phyloP scores from a whole-genome alignment of 78 protist genomes.

The Dictyostelium purpureum region DNA sequence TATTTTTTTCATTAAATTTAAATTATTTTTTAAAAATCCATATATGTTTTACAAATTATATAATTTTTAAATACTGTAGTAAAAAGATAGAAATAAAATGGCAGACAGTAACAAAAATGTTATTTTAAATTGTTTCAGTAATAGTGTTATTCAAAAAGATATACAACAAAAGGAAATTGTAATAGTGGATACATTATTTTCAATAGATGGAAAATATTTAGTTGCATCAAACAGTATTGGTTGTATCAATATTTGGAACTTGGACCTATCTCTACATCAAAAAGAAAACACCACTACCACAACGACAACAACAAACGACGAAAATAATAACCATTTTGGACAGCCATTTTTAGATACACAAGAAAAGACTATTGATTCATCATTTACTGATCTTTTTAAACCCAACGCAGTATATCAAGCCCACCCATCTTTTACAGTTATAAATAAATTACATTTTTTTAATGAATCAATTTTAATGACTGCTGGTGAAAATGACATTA shows the following conservation, averaged over 20 bases:
- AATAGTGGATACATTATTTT: constrained; percentile 6
- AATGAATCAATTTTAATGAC: constrained; percentile 17
- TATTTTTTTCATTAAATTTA: neutral
- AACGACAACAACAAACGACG: neutral
- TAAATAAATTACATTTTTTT: constrained; percentile 28
- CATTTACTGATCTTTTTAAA: neutral
- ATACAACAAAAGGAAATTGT: constrained; percentile 46
- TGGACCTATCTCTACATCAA: neutral
- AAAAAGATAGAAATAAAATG: neutral
- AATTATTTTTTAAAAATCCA: neutral
- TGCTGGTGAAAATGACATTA: constrained; percentile 42
- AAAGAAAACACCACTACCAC: neutral
- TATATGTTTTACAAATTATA: too few relatives aligned
- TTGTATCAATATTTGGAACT: constrained; percentile 49
- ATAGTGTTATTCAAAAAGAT: neutral
- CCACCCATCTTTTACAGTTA: neutral
- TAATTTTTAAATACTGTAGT: neutral
- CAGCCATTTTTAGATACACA: neutral
- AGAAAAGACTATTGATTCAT: neutral
- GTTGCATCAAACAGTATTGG: constrained; percentile 48
- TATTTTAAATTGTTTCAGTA: neutral
- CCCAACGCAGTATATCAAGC: constrained; percentile 7
- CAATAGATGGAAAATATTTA: constrained; percentile 41
- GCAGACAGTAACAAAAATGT: neutral
- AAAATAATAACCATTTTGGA: neutral